A percentile compares a stretch with the other conserved stretches of the same genome.
These are phyloP conservation scores for Cerrena zonata DNA, from an alignment of 1,284 basidiomycete genomes.

Conservation along the genomic window DNA sequence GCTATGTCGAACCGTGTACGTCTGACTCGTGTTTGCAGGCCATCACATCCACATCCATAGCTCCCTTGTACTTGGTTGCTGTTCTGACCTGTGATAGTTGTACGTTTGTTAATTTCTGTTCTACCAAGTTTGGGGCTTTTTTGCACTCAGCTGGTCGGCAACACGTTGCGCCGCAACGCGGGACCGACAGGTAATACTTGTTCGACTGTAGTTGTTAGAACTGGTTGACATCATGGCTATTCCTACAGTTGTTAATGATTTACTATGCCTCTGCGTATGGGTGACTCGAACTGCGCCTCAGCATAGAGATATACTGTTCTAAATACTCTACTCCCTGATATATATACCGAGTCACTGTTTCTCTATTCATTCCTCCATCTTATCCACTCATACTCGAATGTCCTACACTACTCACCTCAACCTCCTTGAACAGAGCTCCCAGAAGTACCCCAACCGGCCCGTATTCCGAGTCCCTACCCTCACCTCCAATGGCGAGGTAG, in stretches of 20 bases:
- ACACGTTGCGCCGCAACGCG: background rate
- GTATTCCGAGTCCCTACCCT: constrained; percentile 46
- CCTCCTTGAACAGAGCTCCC: constrained; percentile 43
- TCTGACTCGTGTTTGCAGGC: background rate
- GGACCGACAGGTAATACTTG: background rate
- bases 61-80: background rate
- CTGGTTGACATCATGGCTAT: background rate
- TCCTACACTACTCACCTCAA: constrained; percentile 40
- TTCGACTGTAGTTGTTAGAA: background rate
- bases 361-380: constrained; percentile 5
- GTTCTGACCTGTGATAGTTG: background rate
- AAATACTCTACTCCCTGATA: background rate
- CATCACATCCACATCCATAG: background rate
- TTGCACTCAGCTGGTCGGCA: background rate
- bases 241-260: background rate
- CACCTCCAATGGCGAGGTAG: constrained; percentile 31
- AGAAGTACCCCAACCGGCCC: constrained; percentile 36
- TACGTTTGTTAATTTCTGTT: background rate
- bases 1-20: background rate
- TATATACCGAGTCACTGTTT: background rate
- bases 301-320: background rate
- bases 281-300: constrained; percentile 1
- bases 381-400: constrained; percentile 19
- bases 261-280: background rate
- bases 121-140: background rate